Conservation (phyloP, 805 yeast genomes). For the Candida namnaoensis region DNA sequence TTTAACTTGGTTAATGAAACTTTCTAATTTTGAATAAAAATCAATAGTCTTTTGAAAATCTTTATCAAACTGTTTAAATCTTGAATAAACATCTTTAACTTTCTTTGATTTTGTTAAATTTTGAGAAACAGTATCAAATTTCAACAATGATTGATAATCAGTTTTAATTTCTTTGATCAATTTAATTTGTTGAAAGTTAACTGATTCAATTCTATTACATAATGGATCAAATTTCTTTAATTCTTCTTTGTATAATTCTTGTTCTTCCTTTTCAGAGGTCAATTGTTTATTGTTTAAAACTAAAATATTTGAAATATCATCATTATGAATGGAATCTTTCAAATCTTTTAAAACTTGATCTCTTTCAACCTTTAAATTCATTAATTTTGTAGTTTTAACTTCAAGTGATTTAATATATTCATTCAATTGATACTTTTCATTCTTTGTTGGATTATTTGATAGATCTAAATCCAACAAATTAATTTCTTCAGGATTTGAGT, state of each 20-base stretch:
- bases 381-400: slow-evolving; percentile 50
- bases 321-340: slow-evolving; percentile 63
- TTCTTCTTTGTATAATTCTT: slow-evolving; percentile 58
- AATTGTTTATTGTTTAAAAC: slow-evolving; percentile 51
- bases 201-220: slow-evolving; percentile 55
- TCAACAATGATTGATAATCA: slow-evolving; percentile 29
- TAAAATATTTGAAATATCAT: slow-evolving; percentile 75
- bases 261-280: slow-evolving; percentile 44
- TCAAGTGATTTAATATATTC: slow-evolving; percentile 42
- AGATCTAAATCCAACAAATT: slow-evolving; percentile 66
- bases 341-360: slow-evolving; percentile 50
- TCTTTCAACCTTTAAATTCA: slow-evolving; percentile 57
- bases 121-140: slow-evolving; percentile 24
- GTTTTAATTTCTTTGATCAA: slow-evolving; percentile 37
- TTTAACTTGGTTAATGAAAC: slow-evolving; percentile 14
- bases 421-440: slow-evolving; percentile 11
- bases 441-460: slow-evolving; percentile 9
- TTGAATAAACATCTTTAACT: slow-evolving; percentile 39
- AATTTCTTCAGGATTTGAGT: slow-evolving; percentile 20
- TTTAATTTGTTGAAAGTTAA: slow-evolving; percentile 56
- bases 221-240: slow-evolving; percentile 68
- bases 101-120: slow-evolving; percentile 30
- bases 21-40: slow-evolving; percentile 46
- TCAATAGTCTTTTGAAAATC: slow-evolving; percentile 56
- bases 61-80: slow-evolving; percentile 47